Conservation (phyloP, 192 early-diverging fungal species). For the Rhizoclosmatium globosum region DNA sequence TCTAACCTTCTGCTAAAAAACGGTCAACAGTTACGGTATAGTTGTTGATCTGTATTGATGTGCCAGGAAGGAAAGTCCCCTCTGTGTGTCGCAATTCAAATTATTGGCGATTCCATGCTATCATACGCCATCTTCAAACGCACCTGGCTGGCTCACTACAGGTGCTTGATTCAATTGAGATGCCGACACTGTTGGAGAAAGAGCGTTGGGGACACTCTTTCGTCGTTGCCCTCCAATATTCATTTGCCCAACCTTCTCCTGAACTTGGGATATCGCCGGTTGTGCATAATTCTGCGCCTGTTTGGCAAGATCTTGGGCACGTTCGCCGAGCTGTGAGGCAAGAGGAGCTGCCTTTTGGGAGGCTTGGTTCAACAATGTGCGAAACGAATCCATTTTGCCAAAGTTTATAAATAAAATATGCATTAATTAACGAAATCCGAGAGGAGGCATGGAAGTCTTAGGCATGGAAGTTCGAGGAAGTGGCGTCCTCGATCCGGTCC, state of each 20-base stretch:
- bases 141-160: background rate
- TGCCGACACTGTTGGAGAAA: too few species aligned
- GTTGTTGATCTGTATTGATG: slow-evolving; percentile 62
- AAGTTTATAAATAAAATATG: background rate
- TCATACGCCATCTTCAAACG: background rate
- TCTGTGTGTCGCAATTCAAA: background rate
- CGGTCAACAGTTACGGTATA: slow-evolving; percentile 72
- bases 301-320: background rate
- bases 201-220: background rate
- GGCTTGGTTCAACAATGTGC: background rate
- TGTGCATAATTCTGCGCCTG: background rate
- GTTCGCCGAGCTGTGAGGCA: background rate
- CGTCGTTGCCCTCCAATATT: background rate
- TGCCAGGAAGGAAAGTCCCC: slow-evolving; percentile 73
- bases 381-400: background rate
- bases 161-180: background rate
- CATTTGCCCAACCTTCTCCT: background rate
- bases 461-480: slow-evolving; percentile 38
- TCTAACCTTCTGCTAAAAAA: slow-evolving; percentile 77
- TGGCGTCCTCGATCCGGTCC: background rate
- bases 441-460: background rate
- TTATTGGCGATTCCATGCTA: background rate
- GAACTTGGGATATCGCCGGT: background rate
- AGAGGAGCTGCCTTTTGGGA: background rate
- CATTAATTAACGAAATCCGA: background rate